A percentile compares a stretch with the other conserved stretches of the same genome.
These are phyloP conservation scores for Suillus sp. DNA, from an alignment of 768 basidiomycete genomes.

Conservation along the genomic window DNA sequence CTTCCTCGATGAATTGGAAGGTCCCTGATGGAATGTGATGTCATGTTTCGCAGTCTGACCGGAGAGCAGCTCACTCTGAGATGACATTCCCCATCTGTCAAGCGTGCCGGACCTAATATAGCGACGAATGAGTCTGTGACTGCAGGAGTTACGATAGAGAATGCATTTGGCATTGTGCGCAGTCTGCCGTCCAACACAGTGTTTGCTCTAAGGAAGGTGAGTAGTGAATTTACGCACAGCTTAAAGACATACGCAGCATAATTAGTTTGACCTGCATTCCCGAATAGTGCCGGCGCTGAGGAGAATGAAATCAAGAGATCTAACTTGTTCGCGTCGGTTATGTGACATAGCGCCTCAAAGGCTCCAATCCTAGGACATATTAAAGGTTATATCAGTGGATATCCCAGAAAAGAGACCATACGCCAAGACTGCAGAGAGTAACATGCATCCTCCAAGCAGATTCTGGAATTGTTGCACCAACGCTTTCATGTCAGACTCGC, in stretches of 20 bases:
- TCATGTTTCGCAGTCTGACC: not conserved
- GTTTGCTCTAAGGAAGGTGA: conserved; percentile 3
- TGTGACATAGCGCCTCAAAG: too few relatives aligned
- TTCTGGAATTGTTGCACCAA: too few relatives aligned
- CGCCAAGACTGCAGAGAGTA: not conserved
- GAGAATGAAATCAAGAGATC: too few relatives aligned
- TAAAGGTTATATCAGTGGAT: conserved; percentile 26
- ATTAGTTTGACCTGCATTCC: conserved; percentile 30
- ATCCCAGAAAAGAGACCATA: conserved; percentile 1
- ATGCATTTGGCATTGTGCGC: conserved; percentile 28
- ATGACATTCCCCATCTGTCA: not conserved
- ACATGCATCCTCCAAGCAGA: conserved; percentile 6
- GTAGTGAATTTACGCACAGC: not conserved
- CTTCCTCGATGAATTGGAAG: conserved; percentile 36
- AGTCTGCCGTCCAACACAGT: not conserved
- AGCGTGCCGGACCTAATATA: not conserved
- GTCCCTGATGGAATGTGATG: conserved; percentile 20
- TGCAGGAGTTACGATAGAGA: conserved; percentile 38
- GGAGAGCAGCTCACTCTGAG: not conserved
- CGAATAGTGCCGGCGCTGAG: conserved; percentile 37
- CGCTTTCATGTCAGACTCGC: too few relatives aligned
- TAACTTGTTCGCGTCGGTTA: conserved; percentile 17
- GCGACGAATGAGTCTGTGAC: conserved; percentile 30
- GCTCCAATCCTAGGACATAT: not conserved
- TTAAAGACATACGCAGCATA: conserved; percentile 21